These are phyloP conservation scores for Podaxis pistillaris DNA, from an alignment of 768 basidiomycete genomes.

Conservation along the genomic window DNA sequence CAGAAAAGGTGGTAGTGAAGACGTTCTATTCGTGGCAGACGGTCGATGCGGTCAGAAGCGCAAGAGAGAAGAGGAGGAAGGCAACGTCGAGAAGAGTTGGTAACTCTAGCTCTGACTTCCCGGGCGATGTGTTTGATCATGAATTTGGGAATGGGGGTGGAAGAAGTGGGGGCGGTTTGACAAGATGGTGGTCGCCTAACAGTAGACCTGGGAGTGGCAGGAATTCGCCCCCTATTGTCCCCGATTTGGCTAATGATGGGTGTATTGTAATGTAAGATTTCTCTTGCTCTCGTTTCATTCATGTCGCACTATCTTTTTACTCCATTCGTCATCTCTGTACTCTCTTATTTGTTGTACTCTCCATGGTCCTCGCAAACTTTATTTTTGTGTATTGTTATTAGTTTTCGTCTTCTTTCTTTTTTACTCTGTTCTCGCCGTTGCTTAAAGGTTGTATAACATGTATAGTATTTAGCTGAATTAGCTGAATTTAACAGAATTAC, in stretches of 20 bases:
- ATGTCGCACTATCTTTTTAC: not conserved
- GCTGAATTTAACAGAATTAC: not conserved
- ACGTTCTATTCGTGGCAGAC: slow-evolving; percentile 86
- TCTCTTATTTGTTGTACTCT: slow-evolving; percentile 4
- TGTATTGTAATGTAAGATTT: slow-evolving; percentile 65
- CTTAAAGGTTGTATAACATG: not conserved
- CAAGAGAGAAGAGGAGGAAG: slow-evolving; percentile 67
- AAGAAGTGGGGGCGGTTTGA: slow-evolving; percentile 18
- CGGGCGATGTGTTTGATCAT: slow-evolving; percentile 30
- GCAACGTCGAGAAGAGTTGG: slow-evolving; percentile 39
- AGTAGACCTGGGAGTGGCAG: slow-evolving; percentile 45
- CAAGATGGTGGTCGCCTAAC: slow-evolving; percentile 59
- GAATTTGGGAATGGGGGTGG: slow-evolving; percentile 23
- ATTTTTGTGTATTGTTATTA: not conserved
- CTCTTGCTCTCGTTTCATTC: slow-evolving; percentile 11
- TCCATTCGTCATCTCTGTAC: not conserved
- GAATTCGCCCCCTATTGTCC: slow-evolving; percentile 47
- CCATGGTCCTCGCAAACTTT: not conserved
- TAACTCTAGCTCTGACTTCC: slow-evolving; percentile 31
- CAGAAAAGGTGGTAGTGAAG: slow-evolving; percentile 70
- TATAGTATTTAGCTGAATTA: not conserved
- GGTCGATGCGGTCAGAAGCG: slow-evolving; percentile 70
- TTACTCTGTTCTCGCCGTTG: not conserved
- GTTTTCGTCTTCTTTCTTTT: not conserved
- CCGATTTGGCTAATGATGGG: slow-evolving; percentile 52